Evolutionary conservation across 2,329 filamentous ascomycete genomes (phyloP), one percentile per base, ranked within the genome.

Genomic region (Neurospora sp.): DNA sequence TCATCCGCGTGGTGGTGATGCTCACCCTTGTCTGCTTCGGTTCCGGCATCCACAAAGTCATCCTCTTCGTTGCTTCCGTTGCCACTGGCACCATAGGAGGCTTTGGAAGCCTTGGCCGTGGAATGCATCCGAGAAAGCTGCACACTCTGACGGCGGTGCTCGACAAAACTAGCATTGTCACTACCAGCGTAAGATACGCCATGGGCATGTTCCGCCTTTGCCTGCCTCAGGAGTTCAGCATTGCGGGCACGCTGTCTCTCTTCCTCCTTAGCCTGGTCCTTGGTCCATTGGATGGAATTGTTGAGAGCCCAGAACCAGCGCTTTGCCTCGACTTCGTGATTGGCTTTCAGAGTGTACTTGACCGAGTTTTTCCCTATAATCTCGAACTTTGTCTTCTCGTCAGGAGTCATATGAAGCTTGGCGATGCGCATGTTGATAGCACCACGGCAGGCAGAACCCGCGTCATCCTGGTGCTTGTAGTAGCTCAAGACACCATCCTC

Each of bases 371-470:
- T 99, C 68, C 96, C 96, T 72, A 95, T 93, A 68, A 99, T 98
- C 78, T 99, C 96, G 76, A 99, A 98, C 71, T 95, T 93, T 66
- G 94, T 95, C 83, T 98, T 99, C 79, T 99, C 96, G 75, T 97
- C 93, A 0, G 95, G 87, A 77, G 96, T 96, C 94, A 99, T 98
- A 80, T 95, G 91, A 38, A 99, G 86, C 77, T 90, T 91, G 33
- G 96, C 96, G 75, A 99, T 99, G 72, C 91, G 91, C 94, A 99
- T 99, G 79, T 98, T 98, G 82, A 99, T 99, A 68, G 96, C 96
- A 71, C 96, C 96, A 72, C 96, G 93, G 79, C 96, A 99, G 70
- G 96, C 96, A 68, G 93, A 97, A 33, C 94, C 96, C 39, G 93
- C 93, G 79, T 99, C 96, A 78, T 99, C 96, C 81, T 99, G 96